Percentiles rank a stretch among this genome's conserved stretches.
phyloP scores from a whole-genome alignment of 192 early-diverging fungal species.

The Coemansia biformis region DNA sequence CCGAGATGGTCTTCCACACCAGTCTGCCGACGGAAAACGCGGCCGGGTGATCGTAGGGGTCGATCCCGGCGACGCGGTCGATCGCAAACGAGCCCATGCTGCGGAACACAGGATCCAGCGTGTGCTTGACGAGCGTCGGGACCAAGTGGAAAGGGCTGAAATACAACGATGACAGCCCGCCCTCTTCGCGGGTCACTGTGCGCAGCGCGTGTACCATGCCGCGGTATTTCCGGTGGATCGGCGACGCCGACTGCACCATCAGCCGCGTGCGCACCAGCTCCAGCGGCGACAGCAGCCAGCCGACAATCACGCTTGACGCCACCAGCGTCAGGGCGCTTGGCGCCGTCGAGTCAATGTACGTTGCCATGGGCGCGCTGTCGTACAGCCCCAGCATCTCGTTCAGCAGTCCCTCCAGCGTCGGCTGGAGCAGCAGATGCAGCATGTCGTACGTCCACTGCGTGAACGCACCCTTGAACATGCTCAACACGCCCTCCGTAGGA shows the following conservation, averaged over 20 bases:
- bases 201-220: slow-evolving; percentile 72
- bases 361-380: slow-evolving; percentile 61
- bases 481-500: slow-evolving; percentile 59
- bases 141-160: slow-evolving; percentile 60
- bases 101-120: slow-evolving; percentile 66
- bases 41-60: slow-evolving; percentile 57
- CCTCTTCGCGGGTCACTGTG: slow-evolving; percentile 75
- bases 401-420: slow-evolving; percentile 75
- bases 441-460: slow-evolving; percentile 75
- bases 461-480: slow-evolving; percentile 62
- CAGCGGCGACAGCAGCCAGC: slow-evolving; percentile 79
- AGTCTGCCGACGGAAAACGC: slow-evolving; percentile 59
- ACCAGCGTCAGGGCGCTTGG: slow-evolving; percentile 64
- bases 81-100: slow-evolving; percentile 62
- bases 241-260: slow-evolving; percentile 75
- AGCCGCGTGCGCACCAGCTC: slow-evolving; percentile 86
- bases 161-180: slow-evolving; percentile 64
- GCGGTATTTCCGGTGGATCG: slow-evolving; percentile 72
- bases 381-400: slow-evolving; percentile 91
- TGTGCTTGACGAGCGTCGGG: slow-evolving; percentile 76
- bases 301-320: slow-evolving; percentile 66
- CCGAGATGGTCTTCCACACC: slow-evolving; percentile 63
- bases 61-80: slow-evolving; percentile 56
- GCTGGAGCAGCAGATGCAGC: slow-evolving; percentile 69
- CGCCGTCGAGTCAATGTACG: slow-evolving; percentile 62